Evolutionary conservation across 495 filamentous ascomycete genomes (phyloP), one percentile per base, ranked within the genome.

Genomic region (Aspergillus biplanus): DNA sequence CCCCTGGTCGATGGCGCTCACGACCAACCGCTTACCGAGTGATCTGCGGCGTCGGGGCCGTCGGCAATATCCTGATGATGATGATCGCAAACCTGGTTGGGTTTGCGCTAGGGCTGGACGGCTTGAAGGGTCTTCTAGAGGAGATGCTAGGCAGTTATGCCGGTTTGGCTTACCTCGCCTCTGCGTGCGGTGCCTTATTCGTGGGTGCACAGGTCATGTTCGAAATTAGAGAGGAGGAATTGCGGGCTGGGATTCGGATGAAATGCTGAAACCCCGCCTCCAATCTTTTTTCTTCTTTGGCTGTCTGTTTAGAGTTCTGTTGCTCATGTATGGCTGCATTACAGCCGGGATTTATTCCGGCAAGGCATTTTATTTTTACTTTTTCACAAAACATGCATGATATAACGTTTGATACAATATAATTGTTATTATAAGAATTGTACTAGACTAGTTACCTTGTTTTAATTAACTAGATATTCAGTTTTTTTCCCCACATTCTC

Each of bases 191-290:
- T 32, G 84, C 83, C 46, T 69, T 98, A 12, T 99, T 97, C 71
- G 87, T 93, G 4, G 94, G 90, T 15, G 86, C 89, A 16, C 93
- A 97, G 80, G 79, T 97, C 63, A 99, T 98, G 95, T 97, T 97
- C 81, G 96, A 99, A 82, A 83, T 94, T 52, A 78, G 95, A 54
- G 90, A 97, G 78, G 82, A 82, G 65, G 95, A 99, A 81, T 78
- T 83, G 68, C 83, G 94, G 57, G 85, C 82, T 49, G 95, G 95
- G 2, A 91, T 98, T 60, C 82, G 88, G 63, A 64, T 98, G 78
- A 97, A 92, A 77, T 99, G 92, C 73, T 99, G 65, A 77, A 49
- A 39, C 27, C n/a, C 53, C 5, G 9, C 42, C 6, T 37, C 18
- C 15, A 18, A 48, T 4, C 5, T 37, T 16, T 49, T 52, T 7